Evolutionary conservation across 2,329 filamentous ascomycete species (phyloP).

Genomic region (Paecilomyces sp.): DNA sequence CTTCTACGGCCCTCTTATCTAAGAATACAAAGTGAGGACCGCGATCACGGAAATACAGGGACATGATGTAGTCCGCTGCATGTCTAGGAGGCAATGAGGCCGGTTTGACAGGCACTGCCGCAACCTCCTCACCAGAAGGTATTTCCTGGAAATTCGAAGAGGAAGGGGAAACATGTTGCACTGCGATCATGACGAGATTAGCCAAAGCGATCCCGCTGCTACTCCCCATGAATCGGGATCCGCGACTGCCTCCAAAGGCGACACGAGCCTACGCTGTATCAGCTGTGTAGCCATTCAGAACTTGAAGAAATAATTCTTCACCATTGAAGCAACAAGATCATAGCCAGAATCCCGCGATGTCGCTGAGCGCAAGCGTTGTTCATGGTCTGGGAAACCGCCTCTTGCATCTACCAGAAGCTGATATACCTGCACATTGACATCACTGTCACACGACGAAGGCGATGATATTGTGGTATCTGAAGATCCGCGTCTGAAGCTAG

Average conservation of each 20-base stretch:
- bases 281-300: not conserved
- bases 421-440: not conserved
- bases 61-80: slow-evolving; percentile 24
- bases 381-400: not conserved
- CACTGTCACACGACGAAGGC: not conserved
- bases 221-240: slow-evolving; percentile 21
- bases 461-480: not conserved
- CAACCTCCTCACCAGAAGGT: slow-evolving; percentile 3
- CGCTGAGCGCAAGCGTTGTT: not conserved
- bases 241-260: slow-evolving; percentile 12
- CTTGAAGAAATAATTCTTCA: not conserved
- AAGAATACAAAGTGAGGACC: slow-evolving; percentile 26
- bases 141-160: slow-evolving; percentile 5
- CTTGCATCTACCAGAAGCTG: not conserved
- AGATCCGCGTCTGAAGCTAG: not conserved
- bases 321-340: not conserved
- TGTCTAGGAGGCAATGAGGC: slow-evolving; percentile 25
- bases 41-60: slow-evolving; percentile 27
- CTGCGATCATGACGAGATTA: slow-evolving; percentile 26
- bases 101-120: slow-evolving; percentile 3
- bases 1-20: slow-evolving; percentile 15
- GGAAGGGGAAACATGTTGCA: slow-evolving; percentile 9
- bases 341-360: not conserved
- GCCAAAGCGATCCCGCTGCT: slow-evolving; percentile 27
- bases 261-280: not conserved